A percentile compares a stretch with the other conserved stretches of the same genome.
These are phyloP conservation scores for Hirsutella minnesotensis DNA, from an alignment of 2,329 filamentous ascomycete genomes.

Conservation along the genomic window DNA sequence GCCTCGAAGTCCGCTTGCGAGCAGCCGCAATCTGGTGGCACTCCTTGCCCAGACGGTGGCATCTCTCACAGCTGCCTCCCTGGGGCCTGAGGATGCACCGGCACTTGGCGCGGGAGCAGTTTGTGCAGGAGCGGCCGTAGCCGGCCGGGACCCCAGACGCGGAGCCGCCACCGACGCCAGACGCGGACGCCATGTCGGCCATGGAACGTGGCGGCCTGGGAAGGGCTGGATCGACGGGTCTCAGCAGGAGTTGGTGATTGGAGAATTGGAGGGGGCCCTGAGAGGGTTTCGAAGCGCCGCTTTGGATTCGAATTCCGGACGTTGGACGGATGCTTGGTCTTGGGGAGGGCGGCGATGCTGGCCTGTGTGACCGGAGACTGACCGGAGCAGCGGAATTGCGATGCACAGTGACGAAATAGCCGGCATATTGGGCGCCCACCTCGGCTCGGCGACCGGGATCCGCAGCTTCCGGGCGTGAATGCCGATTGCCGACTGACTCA, in stretches of 20 bases:
- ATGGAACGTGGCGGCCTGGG: neutral
- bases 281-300: too few species aligned
- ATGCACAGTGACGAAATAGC: neutral
- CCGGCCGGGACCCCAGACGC: slow-evolving; percentile 18
- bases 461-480: too few species aligned
- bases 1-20: slow-evolving; percentile 23
- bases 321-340: too few species aligned
- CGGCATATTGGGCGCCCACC: too few species aligned
- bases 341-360: too few species aligned
- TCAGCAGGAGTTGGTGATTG: too few species aligned
- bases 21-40: slow-evolving; percentile 32
- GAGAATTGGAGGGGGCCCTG: too few species aligned
- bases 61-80: slow-evolving; percentile 25
- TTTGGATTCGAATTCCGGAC: neutral
- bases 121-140: slow-evolving; percentile 33
- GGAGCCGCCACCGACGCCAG: neutral
- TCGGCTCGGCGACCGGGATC: too few species aligned
- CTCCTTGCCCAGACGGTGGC: slow-evolving; percentile 33
- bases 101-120: slow-evolving; percentile 35
- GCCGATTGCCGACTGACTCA: too few species aligned
- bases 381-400: neutral
- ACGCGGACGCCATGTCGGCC: neutral
- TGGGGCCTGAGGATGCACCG: slow-evolving; percentile 30
- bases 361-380: too few species aligned
- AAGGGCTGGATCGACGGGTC: too few species aligned